Evolutionary conservation across 2,329 filamentous ascomycete genomes (phyloP), one percentile per base, ranked within the genome.

Genomic region (Aaosphaeria pasadenensis): DNA sequence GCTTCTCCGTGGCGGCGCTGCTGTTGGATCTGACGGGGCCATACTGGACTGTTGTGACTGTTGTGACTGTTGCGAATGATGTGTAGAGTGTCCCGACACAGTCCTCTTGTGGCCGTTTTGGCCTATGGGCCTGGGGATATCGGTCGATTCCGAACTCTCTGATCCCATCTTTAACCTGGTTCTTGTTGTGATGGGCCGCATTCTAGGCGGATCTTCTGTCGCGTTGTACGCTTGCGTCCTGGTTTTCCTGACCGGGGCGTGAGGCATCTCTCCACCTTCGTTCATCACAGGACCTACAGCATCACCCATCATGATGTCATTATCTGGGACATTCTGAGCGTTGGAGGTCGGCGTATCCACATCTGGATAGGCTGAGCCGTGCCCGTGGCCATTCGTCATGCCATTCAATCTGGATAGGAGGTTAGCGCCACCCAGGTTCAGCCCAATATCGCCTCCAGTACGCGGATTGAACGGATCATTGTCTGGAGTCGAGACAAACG

Each of bases 91-190:
- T 4, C 92, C 92, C 38, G 92, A 96, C n/a, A 95, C 82, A 1
- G 91, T 96, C 57, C 92, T 84, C 73, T 96, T 97, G 67, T 91
- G 84, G 51, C 91, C 88, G 32, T 70, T 68, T 52, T 71, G 60
- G 43, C 64, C 64, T 35, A 67, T 63, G 6, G 67, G 67, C 35
- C 64, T 52, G 4, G 66, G 63, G 33, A 69, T 67, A 30, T 72
- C 64, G 44, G 64, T 61, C 28, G 67, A 62, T 39, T 74, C 70
- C 6, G 56, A 60, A 11, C 59, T 63, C 44, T 75, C 72, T 11
- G 73, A 71, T 30, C 63, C 67, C 17, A 70, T 66, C 43, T 71
- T 71, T 29, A 60, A 57, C 48, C 71, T 69, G 30, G 55, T 63
- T 50, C 75, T 63, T 17, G 71, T 66, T 1, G 67, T 68, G 31